Conservation (phyloP, 1,139 yeast species). For the Saccharomyces hybrid region DNA sequence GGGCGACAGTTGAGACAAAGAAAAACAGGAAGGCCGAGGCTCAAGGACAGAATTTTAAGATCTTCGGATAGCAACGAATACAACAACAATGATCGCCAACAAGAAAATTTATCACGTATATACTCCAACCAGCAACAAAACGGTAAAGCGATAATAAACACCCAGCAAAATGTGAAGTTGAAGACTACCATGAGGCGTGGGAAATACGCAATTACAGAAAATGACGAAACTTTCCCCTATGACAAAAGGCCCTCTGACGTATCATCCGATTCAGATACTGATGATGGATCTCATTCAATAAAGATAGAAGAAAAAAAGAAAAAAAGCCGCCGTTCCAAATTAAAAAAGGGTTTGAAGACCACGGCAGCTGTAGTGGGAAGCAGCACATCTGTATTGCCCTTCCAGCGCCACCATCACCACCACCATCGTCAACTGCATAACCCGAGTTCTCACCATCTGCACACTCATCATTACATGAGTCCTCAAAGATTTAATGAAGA, state of each 20-base stretch:
- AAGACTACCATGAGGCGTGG: slow-evolving; percentile 21
- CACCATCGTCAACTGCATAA: slow-evolving; percentile 9
- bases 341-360: slow-evolving; percentile 13
- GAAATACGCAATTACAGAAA: slow-evolving; percentile 1
- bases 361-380: slow-evolving; percentile 13
- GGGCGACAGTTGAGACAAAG: slow-evolving; percentile 7
- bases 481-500: slow-evolving; percentile 62
- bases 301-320: slow-evolving; percentile 11
- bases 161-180: slow-evolving; percentile 14
- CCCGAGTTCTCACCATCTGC: background rate
- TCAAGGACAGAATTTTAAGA: slow-evolving; percentile 11
- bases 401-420: slow-evolving; percentile 10
- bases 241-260: background rate
- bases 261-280: background rate
- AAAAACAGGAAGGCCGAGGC: slow-evolving; percentile 15
- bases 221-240: slow-evolving; percentile 4
- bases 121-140: slow-evolving; percentile 8
- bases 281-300: background rate
- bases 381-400: slow-evolving; percentile 3
- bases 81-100: background rate
- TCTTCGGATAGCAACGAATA: background rate
- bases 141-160: slow-evolving; percentile 15
- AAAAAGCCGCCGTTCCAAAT: slow-evolving; percentile 8
- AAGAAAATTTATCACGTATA: background rate
- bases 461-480: slow-evolving; percentile 3